Conservation (phyloP, 2,329 filamentous ascomycete genomes). For the Fusarium anthophilum region DNA sequence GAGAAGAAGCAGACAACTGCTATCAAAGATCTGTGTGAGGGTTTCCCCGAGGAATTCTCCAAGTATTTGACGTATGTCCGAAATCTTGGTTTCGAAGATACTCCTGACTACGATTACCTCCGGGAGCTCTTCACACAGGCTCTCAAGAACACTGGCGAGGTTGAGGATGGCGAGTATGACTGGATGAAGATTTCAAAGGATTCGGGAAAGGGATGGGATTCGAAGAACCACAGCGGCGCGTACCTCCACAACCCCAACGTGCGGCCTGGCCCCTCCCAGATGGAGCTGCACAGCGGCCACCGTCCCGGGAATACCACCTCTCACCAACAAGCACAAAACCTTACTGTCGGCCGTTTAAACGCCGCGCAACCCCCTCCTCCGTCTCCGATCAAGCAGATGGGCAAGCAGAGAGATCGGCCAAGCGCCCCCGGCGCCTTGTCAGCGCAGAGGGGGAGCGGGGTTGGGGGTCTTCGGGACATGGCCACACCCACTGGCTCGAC, state of each 20-base stretch:
- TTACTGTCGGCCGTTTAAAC: conserved; percentile 91
- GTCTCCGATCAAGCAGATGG: conserved; percentile 83
- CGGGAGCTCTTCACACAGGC: conserved; percentile 96
- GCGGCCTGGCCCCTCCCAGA: conserved; percentile 82
- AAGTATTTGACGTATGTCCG: conserved; percentile 98
- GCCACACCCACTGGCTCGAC: conserved; percentile 89
- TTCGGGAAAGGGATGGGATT: conserved; percentile 88
- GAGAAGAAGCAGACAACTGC: conserved; percentile 99
- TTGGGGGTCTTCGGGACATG: conserved; percentile 77
- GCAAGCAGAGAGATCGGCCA: conserved; percentile 79
- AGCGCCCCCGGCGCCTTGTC: conserved; percentile 78
- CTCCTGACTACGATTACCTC: conserved; percentile 97
- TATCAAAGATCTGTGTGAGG: conserved; percentile 96
- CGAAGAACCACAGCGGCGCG: conserved; percentile 70
- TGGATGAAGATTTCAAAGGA: conserved; percentile 97
- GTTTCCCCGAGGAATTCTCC: conserved; percentile 96
- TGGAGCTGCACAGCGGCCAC: conserved; percentile 82
- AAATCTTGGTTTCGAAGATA: conserved; percentile 98
- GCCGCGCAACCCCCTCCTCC: conserved; percentile 89
- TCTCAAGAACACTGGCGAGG: conserved; percentile 90
- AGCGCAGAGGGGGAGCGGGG: conserved; percentile 80
- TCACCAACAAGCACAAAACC: conserved; percentile 69
- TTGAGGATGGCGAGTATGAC: conserved; percentile 98
- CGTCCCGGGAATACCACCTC: conserved; percentile 71
- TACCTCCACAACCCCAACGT: conserved; percentile 80